A percentile compares a stretch with the other conserved stretches of the same genome.
These are phyloP conservation scores for Senna tora DNA, from an alignment of 306 rosid genomes.

Conservation along the genomic window DNA sequence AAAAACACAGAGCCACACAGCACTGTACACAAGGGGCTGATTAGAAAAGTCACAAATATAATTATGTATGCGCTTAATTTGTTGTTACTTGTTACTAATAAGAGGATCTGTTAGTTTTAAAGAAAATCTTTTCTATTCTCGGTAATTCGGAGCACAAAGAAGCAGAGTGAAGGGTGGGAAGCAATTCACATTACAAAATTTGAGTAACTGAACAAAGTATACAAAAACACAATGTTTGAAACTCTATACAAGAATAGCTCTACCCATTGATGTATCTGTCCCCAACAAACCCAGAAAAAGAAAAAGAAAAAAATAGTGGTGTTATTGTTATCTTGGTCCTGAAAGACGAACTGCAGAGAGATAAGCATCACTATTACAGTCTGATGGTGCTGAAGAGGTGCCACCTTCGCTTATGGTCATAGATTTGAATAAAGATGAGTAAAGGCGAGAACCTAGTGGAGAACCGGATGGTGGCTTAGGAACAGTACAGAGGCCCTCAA, in stretches of 20 bases:
- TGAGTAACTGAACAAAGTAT: neutral
- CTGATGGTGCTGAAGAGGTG: constrained; percentile 80
- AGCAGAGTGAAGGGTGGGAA: neutral
- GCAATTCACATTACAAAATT: constrained; percentile 14
- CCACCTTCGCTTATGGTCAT: constrained; percentile 64
- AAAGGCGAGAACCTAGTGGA: constrained; percentile 60
- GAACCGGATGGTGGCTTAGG: constrained; percentile 67
- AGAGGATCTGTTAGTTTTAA: too few relatives aligned
- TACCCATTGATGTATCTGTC: neutral
- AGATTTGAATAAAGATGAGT: constrained; percentile 51
- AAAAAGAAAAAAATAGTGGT: neutral
- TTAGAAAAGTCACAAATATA: too few relatives aligned
- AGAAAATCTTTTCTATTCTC: too few relatives aligned
- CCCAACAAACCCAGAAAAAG: neutral
- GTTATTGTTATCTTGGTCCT: constrained; percentile 70
- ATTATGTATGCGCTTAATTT: too few relatives aligned
- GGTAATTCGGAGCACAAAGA: too few relatives aligned
- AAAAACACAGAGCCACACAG: too few relatives aligned
- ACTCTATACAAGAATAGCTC: constrained; percentile 8
- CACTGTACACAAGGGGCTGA: neutral
- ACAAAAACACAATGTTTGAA: neutral
- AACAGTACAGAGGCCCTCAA: constrained; percentile 72
- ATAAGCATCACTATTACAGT: constrained; percentile 66
- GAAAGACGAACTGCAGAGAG: constrained; percentile 80
- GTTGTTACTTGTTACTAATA: too few relatives aligned